A percentile compares a stretch with the other conserved stretches of the same genome.
phyloP scores from a whole-genome alignment of 2,329 filamentous ascomycete genomes.

The Penicillium expansum region DNA sequence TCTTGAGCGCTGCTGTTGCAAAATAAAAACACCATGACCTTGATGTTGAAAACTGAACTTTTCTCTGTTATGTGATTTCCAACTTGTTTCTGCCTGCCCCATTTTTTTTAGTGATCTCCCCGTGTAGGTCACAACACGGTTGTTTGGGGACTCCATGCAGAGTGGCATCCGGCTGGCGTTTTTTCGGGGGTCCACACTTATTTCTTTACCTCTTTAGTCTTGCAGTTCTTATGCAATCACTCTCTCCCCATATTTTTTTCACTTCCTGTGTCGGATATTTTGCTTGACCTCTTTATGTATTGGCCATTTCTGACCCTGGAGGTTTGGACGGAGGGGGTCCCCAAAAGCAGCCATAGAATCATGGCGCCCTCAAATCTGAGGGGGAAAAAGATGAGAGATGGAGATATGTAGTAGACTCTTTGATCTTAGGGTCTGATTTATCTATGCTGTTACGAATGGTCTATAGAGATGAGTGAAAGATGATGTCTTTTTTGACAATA shows the following conservation, averaged over 20 bases:
- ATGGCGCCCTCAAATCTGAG: slow-evolving; percentile 10
- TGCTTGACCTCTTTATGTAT: slow-evolving; percentile 14
- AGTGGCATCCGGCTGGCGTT: slow-evolving; percentile 45
- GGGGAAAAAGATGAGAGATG: slow-evolving; percentile 13
- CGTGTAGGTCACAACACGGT: slow-evolving; percentile 30
- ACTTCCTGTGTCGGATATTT: slow-evolving; percentile 22
- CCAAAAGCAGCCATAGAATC: slow-evolving; percentile 13
- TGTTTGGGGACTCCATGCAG: slow-evolving; percentile 36
- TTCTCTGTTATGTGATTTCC: slow-evolving; percentile 33
- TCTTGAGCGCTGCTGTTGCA: slow-evolving; percentile 64
- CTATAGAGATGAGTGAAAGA: slow-evolving; percentile 41
- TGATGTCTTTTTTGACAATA: slow-evolving; percentile 23
- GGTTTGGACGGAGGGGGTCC: slow-evolving; percentile 16
- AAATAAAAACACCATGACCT: slow-evolving; percentile 41
- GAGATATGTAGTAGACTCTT: slow-evolving; percentile 23
- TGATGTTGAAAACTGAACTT: slow-evolving; percentile 29
- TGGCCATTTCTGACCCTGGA: slow-evolving; percentile 13
- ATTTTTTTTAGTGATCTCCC: slow-evolving; percentile 33
- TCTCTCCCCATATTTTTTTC: slow-evolving; percentile 25
- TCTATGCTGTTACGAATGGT: slow-evolving; percentile 43
- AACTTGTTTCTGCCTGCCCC: slow-evolving; percentile 32
- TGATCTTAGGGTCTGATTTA: slow-evolving; percentile 29
- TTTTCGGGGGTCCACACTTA: slow-evolving; percentile 39
- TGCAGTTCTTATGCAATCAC: slow-evolving; percentile 21
- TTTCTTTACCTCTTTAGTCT: slow-evolving; percentile 27